Base-by-base conservation (phyloP, 495 filamentous ascomycete species). In the Aeminium ludgeri region DNA sequence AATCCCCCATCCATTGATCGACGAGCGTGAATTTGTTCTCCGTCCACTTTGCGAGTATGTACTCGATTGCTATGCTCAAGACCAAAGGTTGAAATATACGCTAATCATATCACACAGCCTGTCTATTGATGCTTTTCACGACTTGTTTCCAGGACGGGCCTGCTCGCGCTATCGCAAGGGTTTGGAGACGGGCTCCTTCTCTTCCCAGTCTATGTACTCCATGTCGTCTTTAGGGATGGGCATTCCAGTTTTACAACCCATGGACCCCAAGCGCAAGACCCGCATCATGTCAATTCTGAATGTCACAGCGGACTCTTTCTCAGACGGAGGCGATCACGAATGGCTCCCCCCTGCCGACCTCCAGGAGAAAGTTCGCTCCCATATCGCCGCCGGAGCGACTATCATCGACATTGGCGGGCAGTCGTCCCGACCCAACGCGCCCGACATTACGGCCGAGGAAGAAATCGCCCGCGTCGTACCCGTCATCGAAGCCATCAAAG, bases 231-330 rank as follows among this genome's bases (percentile, higher is more conserved):
- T 25, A 8, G 23, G 23, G 4, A 3, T 8, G 23, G 8, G 8
- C 8, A 3, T 25, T 25, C 23, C 32, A 10, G 10, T 18, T 10
- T 18, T 44, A 1, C 6, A 27, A 30, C 12, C 41, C n/a, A 30
- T 8, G 7, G 20, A 34, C 23, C 40, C 41, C 1, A 29, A 23
- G 38, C 77, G 82, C 32, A 64, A 63, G 33, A 95, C 86, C 1
- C 72, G 75, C 40, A 60, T 95, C 30, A 96, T 97, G 89, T 80
- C 82, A 23, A 91, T 97, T 49, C 68, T 95, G 38, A 97, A 97
- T 62, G 65, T 93, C 43, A 95, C 87, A 1, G 89, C 87, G 8
- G 89, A 97, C 65, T 96, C 89, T 30, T 96, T 96, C 66, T 95
- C 86, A 10, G 86, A 95, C 50, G 89, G 86, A 38, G 87, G 86